Evolutionary conservation across 2,329 filamentous ascomycete species (phyloP), one percentile per base, ranked within the genome.

Genomic region (Ascochyta viciae-villosae): DNA sequence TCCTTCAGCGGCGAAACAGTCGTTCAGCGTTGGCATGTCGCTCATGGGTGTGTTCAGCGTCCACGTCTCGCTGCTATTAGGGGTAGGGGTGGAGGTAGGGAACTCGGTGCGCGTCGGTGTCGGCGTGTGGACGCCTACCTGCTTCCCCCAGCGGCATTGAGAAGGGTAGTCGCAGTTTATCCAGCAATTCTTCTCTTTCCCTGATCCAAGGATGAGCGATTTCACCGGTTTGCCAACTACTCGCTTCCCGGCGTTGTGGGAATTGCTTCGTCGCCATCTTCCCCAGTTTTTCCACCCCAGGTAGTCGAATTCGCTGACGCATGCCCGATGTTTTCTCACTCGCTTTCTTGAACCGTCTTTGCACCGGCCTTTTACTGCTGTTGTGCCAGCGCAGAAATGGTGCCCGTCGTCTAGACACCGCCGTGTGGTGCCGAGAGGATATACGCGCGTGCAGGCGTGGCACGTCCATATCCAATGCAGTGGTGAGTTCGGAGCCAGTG

Each of bases 351-450:
- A 38, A 3, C 33, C 29, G 1, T 57, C 34, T 15, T 65, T 62
- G 1, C 75, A 72, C 60, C 71, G 74, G 6, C 56, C 57, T 29
- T 76, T 77, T 16, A 77, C 62, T 0, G 72, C 70, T 0, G 76
- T 79, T 1, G 66, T 77, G 57, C 82, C 82, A 3, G 80, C 72
- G 72, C 83, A 85, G 74, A 83, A 84, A 56, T 73, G 71, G 65
- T 85, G 83, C 2, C 83, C 82, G 60, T 85, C 82, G 41, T 81
- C 75, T 7, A 85, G 77, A 56, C 82, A 85, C 48, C 83, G 79
- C 0, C 80, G 77, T 0, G 83, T 85, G 2, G 77, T 78, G 19
- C 76, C 78, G 2, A 85, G 73, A 1, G 73, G 71, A 67, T 84
- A 85, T 10, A 71, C 74, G 16, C 71, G 73, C 34, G 72, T 68